Evolutionary conservation across 306 rosid genomes (phyloP).

Genomic region (Lathyrus tuberosus): DNA sequence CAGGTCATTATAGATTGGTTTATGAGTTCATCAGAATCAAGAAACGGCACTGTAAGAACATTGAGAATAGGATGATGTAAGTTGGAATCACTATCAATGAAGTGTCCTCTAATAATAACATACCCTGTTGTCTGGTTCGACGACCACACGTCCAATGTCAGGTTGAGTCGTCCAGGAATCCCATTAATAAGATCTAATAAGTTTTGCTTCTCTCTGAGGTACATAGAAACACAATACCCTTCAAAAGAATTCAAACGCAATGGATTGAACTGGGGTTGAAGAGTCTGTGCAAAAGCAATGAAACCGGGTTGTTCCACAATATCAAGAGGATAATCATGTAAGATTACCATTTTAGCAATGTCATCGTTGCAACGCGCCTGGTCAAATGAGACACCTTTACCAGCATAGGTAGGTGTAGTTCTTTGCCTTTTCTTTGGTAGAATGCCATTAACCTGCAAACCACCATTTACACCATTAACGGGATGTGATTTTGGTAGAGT

Average conservation of each 20-base stretch:
- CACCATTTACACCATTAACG: constrained; percentile 31
- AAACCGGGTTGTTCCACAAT: constrained; percentile 82
- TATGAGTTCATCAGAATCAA: constrained; percentile 60
- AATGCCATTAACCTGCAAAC: constrained; percentile 43
- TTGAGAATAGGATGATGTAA: constrained; percentile 71
- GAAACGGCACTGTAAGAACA: constrained; percentile 66
- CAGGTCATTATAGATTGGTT: constrained; percentile 62
- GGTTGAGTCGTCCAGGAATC: constrained; percentile 77
- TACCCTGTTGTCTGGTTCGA: constrained; percentile 66
- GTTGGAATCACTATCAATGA: constrained; percentile 81
- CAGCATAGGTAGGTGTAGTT: constrained; percentile 46
- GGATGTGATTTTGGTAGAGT: constrained; percentile 50
- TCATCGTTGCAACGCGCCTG: constrained; percentile 67
- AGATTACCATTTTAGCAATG: constrained; percentile 76
- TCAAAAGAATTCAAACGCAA: constrained; percentile 50
- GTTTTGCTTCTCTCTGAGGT: constrained; percentile 66
- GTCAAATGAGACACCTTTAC: constrained; percentile 57
- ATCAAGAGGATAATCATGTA: constrained; percentile 89
- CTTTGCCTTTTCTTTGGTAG: constrained; percentile 61
- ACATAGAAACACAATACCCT: constrained; percentile 60
- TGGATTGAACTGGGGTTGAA: constrained; percentile 78
- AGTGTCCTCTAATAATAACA: constrained; percentile 79
- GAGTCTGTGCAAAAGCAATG: constrained; percentile 57
- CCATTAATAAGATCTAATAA: constrained; percentile 61
- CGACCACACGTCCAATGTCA: constrained; percentile 78